phyloP scores from a whole-genome alignment of 2,329 filamentous ascomycete genomes.

The Botrytis fragariae region DNA sequence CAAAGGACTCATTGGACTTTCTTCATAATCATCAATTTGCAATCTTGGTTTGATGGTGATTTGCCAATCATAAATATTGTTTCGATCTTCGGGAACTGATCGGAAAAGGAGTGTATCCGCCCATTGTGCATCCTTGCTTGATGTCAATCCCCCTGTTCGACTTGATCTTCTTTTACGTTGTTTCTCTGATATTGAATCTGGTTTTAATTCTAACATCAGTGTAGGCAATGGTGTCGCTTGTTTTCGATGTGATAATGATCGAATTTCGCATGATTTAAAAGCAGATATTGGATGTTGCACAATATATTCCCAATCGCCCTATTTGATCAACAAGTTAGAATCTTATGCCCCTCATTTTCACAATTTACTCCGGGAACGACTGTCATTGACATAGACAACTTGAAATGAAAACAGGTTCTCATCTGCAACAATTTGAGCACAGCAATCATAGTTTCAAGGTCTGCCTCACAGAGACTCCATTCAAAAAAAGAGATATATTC shows the following conservation, averaged over 20 bases:
- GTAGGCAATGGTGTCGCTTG: constrained; percentile 59
- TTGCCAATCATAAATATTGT: constrained; percentile 59
- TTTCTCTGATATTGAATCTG: constrained; percentile 54
- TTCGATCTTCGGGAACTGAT: constrained; percentile 50
- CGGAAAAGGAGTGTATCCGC: constrained; percentile 55
- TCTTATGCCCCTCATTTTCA: neutral
- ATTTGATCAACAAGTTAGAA: constrained; percentile 15
- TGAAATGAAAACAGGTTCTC: neutral
- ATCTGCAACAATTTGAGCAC: neutral
- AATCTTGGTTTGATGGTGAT: constrained; percentile 42
- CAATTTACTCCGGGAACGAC: too few relatives aligned
- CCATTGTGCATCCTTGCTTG: constrained; percentile 33
- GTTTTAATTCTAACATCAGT: constrained; percentile 53
- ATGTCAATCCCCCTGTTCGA: constrained; percentile 53
- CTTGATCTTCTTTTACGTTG: constrained; percentile 64
- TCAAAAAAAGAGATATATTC: neutral
- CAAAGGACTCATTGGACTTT: constrained; percentile 31
- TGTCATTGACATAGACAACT: neutral
- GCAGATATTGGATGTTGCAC: constrained; percentile 36
- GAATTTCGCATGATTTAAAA: constrained; percentile 43
- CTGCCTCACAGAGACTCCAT: neutral
- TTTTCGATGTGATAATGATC: constrained; percentile 59
- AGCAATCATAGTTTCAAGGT: neutral
- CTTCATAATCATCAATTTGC: constrained; percentile 29
- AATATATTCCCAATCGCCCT: constrained; percentile 40